Percentiles rank a stretch among this genome's conserved stretches.
Evolutionary conservation across 345 rosid species (phyloP).

Genomic region (Syzygium jambos): DNA sequence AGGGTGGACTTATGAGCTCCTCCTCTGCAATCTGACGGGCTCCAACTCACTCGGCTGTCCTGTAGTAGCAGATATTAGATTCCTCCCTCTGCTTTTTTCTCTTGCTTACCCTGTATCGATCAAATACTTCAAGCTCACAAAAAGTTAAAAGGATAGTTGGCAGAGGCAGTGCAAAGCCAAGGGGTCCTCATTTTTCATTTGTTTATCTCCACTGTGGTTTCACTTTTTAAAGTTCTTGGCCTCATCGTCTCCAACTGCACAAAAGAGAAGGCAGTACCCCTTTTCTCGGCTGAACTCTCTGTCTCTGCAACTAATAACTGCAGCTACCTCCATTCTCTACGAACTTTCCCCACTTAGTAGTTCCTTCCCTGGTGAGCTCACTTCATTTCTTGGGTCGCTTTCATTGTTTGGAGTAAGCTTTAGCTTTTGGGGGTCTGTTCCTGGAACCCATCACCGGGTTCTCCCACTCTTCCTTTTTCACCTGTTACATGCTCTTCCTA

Average conservation of each 20-base stretch:
- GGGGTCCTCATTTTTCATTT: background rate
- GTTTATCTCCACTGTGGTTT: background rate
- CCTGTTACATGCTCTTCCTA: background rate
- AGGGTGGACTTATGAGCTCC: background rate
- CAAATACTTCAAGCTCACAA: background rate
- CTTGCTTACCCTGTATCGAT: background rate
- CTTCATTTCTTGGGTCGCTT: background rate
- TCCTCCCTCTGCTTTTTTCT: background rate
- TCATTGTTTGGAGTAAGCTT: background rate
- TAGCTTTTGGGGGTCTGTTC: background rate
- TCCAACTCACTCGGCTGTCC: conserved; percentile 6
- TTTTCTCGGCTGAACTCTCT: background rate
- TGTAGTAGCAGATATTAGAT: background rate
- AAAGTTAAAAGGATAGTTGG: background rate
- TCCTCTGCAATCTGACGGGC: background rate
- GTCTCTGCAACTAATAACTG: background rate
- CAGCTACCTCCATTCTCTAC: background rate
- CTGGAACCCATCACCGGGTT: background rate
- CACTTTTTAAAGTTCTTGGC: background rate
- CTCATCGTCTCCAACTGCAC: background rate
- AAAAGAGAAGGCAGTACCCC: background rate
- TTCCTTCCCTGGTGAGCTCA: background rate
- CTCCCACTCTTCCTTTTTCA: background rate
- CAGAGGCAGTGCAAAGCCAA: background rate
- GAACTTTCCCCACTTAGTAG: background rate